These are phyloP conservation scores for Sphagnum fallax DNA, from an alignment of 228 moss, liverwort and hornwort genomes.

Conservation along the genomic window DNA sequence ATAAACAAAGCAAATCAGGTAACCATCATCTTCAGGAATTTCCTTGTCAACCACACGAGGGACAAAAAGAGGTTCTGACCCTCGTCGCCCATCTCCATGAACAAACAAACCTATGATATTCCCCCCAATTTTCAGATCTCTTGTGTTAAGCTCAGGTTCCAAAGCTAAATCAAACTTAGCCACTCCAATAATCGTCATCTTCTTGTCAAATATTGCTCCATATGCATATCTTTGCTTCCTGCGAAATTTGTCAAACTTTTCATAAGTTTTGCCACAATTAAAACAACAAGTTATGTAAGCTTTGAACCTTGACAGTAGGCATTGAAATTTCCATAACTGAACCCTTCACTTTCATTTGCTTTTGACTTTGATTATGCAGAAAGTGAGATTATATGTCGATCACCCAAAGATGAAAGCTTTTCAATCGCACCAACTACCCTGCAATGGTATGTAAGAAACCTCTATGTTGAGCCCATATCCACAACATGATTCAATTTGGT, in stretches of 20 bases:
- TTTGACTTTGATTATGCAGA: no score
- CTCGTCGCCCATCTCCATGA: constrained; percentile 50
- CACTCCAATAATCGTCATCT: constrained; percentile 26
- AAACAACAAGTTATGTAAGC: no score
- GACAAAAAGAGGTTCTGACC: constrained; percentile 66
- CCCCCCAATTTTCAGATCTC: constrained; percentile 43
- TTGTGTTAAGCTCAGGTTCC: constrained; percentile 32
- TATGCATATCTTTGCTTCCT: constrained; percentile 61
- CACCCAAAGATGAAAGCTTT: no score
- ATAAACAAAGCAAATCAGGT: constrained; percentile 61
- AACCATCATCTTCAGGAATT: constrained; percentile 76
- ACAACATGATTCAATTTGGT: no score
- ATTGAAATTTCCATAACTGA: no score
- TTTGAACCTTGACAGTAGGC: no score
- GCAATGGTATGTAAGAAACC: no score
- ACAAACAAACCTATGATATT: constrained; percentile 39
- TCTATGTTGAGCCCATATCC: no score
- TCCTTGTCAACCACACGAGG: constrained; percentile 38
- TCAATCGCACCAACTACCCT: no score
- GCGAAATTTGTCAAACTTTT: not conserved
- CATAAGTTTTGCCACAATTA: no score
- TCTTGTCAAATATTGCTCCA: constrained; percentile 12
- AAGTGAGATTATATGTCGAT: no score
- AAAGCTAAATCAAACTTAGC: constrained; percentile 61
- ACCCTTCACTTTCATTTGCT: no score